Base-by-base conservation (phyloP, 2,329 filamentous ascomycete genomes). In the Monilinia laxa region DNA sequence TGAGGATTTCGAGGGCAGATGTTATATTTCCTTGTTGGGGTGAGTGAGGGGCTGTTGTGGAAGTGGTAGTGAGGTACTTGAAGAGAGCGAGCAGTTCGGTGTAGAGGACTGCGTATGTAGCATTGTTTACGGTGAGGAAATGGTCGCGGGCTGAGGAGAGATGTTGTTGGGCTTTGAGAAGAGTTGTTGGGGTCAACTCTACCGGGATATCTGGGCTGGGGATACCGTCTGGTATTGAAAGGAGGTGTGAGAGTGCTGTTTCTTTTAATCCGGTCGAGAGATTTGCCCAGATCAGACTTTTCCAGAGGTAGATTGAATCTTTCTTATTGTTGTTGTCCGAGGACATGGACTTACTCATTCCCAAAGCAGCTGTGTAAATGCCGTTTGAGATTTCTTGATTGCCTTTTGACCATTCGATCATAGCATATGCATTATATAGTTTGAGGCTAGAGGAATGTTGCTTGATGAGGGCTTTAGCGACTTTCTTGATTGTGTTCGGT, bases 401-500 rank as follows among this genome's bases (percentile, higher is more conserved):
- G 0, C 82, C 85, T 40, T 83, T 83, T 1, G 81, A 80, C 70
- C 79, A 82, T 76, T 96, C 91, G 4, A 92, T 85, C 18, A 92
- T 78, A 0, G 90, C 91, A 74, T 94, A 96, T 0, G 88, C 86
- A 71, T 92, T 90, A 77, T 96, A 97, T 0, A 97, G 80, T 18
- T 82, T 80, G 3, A 91, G 76, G 71, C 87, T 89, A 0, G 85
- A 81, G 0, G 87, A 81, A 65, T 86, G 84, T 58, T 82, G 82
- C 74, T 90, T 94, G n/a, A 97, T 78, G 0, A 96, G 79, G 9
- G 79, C 78, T 73, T 92, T 96, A 0, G 92, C 91, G 9, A 83
- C 81, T 74, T 92, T 96, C 71, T 85, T 89, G 35, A 87, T 85
- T 2, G 78, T 80, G 0, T 77, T 74, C 0, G 83, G 80, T 54